Evolutionary conservation across 1,139 yeast species (phyloP), one percentile per base, ranked within the genome.

Genomic region (Meyerozyma sp.): DNA sequence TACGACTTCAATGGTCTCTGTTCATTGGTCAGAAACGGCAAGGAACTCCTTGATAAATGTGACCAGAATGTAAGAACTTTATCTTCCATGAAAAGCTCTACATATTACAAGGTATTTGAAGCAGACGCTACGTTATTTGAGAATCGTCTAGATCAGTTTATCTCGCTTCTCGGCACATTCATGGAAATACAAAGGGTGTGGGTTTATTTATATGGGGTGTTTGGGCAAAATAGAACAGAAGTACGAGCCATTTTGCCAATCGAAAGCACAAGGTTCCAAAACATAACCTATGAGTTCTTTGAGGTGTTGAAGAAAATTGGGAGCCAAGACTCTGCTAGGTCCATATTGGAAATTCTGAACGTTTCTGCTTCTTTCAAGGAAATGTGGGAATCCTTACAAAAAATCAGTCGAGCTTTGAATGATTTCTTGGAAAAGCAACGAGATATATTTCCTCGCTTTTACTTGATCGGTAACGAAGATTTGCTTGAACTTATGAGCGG

Each of bases 391-490:
- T 72, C 83, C 32, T 68, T 91, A 36, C 57, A 56, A 2, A 79
- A 75, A 50, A 77, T 89, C 3, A 76, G 83, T 43, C 77, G 75
- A 44, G 84, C 96, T 0, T 70, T 93, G 14, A 73, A 83, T 2
- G 94, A 87, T 13, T 93, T 83, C 58, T 70, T 91, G 40, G 97
- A 91, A 53, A 78, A 75, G 39, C 96, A 91, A 56, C 68, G 98
- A 50, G 84, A 79, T 40, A 50, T 74, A 2, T 91, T 85, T 54
- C 93, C 96, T 0, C 71, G 98, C 39, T 85, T 91, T 47, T 90
- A 84, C 54, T 91, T 93, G 56, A 68, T 93, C 34, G 97, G 98
- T 6, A 93, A 93, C 57, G 96, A 90, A 50, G 97, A 91, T 58
- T 66, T 93, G 35, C 65, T 93, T 34, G 95, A 89, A 49, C 77